phyloP scores from a whole-genome alignment of 768 basidiomycete genomes.

The Cystofilobasidium capitatum region DNA sequence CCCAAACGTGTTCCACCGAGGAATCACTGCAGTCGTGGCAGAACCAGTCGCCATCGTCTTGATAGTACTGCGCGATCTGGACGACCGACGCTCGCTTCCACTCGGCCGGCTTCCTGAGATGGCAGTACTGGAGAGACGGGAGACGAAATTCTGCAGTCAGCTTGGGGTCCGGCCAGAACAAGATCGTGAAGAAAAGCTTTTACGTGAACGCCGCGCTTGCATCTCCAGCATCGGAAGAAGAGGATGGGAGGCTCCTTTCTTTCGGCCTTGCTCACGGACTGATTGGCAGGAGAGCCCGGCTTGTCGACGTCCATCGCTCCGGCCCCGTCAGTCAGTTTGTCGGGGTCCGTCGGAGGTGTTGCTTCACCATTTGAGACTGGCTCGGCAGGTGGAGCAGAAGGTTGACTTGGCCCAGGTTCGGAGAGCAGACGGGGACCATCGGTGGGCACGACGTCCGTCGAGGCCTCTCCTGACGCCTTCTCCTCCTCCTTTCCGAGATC shows the following conservation, averaged over 20 bases:
- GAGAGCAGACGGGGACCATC: background rate
- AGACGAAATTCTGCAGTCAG: background rate
- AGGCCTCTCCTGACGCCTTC: background rate
- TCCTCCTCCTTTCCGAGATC: background rate
- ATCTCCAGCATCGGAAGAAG: background rate
- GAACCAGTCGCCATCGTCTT: constrained; percentile 36
- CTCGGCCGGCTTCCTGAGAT: constrained; percentile 56
- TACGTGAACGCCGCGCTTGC: constrained; percentile 1
- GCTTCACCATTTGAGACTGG: too few species aligned
- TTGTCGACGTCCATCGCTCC: constrained; percentile 1
- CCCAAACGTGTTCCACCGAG: constrained; percentile 50
- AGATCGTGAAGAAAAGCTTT: background rate
- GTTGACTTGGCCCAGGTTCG: background rate
- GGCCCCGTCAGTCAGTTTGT: background rate
- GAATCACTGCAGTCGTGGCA: constrained; percentile 77
- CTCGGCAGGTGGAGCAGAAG: background rate
- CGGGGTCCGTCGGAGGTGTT: background rate
- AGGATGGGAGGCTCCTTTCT: constrained; percentile 1
- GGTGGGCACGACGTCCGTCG: background rate
- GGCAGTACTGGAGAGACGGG: background rate
- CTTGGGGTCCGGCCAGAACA: background rate
- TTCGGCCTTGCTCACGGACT: background rate
- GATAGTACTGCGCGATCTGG: constrained; percentile 32
- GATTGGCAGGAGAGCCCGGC: background rate
- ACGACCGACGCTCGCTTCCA: constrained; percentile 44